These are phyloP conservation scores for Triadica sebifera DNA, from an alignment of 345 rosid genomes.

Conservation along the genomic window DNA sequence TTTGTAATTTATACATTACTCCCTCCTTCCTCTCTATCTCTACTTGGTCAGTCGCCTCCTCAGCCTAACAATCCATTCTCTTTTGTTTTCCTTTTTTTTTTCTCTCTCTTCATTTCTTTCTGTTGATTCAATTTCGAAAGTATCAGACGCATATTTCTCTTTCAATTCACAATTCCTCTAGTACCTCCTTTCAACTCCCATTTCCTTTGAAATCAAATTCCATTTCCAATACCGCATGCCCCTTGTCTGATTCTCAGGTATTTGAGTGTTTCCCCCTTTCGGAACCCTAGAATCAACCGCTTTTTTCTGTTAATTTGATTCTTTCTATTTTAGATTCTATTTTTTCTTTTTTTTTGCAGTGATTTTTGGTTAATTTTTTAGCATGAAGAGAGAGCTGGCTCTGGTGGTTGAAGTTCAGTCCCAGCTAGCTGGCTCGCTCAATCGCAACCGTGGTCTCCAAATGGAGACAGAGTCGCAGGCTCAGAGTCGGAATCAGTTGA, in stretches of 20 bases:
- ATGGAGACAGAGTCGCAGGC: slow-evolving; percentile 27
- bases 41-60: not conserved
- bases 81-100: not conserved
- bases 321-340: not conserved
- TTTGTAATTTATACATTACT: not conserved
- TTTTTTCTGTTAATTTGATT: not conserved
- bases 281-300: slow-evolving; percentile 14
- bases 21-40: not conserved
- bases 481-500: slow-evolving; percentile 20
- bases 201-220: not conserved
- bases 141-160: not conserved
- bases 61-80: not conserved
- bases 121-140: not conserved
- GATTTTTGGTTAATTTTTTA: slow-evolving; percentile 34
- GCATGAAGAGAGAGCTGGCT: slow-evolving; percentile 60
- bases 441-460: slow-evolving; percentile 30
- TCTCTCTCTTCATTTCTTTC: not conserved
- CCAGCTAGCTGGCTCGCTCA: slow-evolving; percentile 31
- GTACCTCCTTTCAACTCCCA: too few species aligned
- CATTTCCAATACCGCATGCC: not conserved
- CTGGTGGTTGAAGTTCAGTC: slow-evolving; percentile 29
- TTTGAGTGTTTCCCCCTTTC: not conserved
- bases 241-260: slow-evolving; percentile 1
- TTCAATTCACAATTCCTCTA: not conserved
- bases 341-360: not conserved